These are phyloP conservation scores for Mycena maculata DNA, from an alignment of 768 basidiomycete species.

Conservation along the genomic window DNA sequence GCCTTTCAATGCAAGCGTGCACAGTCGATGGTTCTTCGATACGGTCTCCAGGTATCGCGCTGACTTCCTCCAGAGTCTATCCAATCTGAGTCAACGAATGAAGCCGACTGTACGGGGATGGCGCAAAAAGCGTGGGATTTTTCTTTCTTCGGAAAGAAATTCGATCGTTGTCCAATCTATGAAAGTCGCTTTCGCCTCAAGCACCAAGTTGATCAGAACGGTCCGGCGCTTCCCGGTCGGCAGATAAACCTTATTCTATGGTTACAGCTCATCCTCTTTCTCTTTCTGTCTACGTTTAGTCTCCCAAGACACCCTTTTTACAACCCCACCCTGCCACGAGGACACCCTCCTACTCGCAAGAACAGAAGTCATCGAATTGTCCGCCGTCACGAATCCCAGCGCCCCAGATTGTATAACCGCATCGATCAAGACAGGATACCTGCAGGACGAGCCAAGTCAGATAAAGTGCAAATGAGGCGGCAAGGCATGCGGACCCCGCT, in stretches of 20 bases:
- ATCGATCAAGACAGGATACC: constrained; percentile 55
- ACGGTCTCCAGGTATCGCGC: too few relatives aligned
- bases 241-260: neutral
- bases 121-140: too few relatives aligned
- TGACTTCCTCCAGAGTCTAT: too few relatives aligned
- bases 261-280: neutral
- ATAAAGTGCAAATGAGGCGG: neutral
- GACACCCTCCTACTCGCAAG: constrained; percentile 57
- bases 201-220: too few relatives aligned
- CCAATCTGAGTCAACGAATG: too few relatives aligned
- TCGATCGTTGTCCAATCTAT: too few relatives aligned
- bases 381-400: constrained; percentile 61
- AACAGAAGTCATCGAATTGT: constrained; percentile 59
- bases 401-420: constrained; percentile 60
- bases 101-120: too few relatives aligned
- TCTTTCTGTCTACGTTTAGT: neutral
- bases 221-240: too few relatives aligned
- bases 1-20: too few relatives aligned
- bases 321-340: constrained; percentile 58
- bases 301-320: constrained; percentile 52
- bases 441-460: neutral
- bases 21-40: too few relatives aligned
- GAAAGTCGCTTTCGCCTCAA: too few relatives aligned
- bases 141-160: too few relatives aligned
- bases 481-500: neutral